Conservation (phyloP, 495 filamentous ascomycete genomes). For the Aspergillus haitiensis region DNA sequence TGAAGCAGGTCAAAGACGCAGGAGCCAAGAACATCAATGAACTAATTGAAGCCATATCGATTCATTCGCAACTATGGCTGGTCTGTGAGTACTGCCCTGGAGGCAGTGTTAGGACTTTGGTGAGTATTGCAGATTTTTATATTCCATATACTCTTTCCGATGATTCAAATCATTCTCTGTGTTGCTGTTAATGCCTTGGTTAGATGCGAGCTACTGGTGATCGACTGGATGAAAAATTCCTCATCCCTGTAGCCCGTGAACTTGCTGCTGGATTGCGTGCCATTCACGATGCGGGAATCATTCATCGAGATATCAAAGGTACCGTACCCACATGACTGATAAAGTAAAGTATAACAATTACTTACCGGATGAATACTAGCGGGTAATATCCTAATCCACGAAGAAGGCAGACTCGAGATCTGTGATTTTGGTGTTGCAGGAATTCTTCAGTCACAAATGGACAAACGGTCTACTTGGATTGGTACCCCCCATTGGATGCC, state of each 20-base stretch:
- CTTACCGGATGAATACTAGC: slow-evolving; percentile 42
- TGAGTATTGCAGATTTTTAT: slow-evolving; percentile 32
- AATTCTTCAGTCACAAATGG: slow-evolving; percentile 74
- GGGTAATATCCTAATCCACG: slow-evolving; percentile 87
- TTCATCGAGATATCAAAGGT: slow-evolving; percentile 97
- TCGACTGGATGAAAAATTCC: slow-evolving; percentile 79
- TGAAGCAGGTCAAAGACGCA: slow-evolving; percentile 79
- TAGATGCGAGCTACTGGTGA: slow-evolving; percentile 65
- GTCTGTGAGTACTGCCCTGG: slow-evolving; percentile 94
- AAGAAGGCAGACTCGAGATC: slow-evolving; percentile 82
- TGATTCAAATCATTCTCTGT: too few species aligned
- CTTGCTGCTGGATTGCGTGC: slow-evolving; percentile 79
- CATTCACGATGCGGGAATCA: slow-evolving; percentile 88
- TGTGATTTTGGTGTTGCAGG: slow-evolving; percentile 97
- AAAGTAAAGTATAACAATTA: not conserved
- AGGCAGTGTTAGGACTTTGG: slow-evolving; percentile 89
- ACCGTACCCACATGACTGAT: not conserved
- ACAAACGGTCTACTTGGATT: slow-evolving; percentile 90
- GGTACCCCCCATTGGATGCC: slow-evolving; percentile 98
- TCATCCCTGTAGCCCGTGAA: slow-evolving; percentile 86
- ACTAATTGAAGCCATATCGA: slow-evolving; percentile 80
- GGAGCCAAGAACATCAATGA: slow-evolving; percentile 89
- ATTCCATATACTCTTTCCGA: not conserved
- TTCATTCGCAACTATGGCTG: slow-evolving; percentile 90
- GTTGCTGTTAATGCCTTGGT: slow-evolving; percentile 8